Evolutionary conservation across 352 stramenopile genomes (phyloP), one percentile per base, ranked within the genome.

Genomic region (Aphanomyces stellatus): DNA sequence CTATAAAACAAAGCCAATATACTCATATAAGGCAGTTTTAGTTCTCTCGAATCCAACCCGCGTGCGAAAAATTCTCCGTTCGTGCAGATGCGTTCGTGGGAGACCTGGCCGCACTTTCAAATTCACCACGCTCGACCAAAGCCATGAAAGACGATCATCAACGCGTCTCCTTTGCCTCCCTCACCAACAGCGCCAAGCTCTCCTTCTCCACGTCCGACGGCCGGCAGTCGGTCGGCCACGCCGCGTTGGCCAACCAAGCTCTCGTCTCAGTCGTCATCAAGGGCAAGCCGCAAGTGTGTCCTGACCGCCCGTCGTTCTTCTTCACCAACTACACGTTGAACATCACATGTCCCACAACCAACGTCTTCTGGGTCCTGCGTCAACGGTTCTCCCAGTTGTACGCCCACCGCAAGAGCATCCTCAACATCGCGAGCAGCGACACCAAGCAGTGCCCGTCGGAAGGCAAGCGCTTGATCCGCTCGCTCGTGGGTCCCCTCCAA

Each of bases 321-420:
- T 67, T 51, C 34, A 67, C 60, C n/a, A 51, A 57, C 28, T 67
- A 67, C 43, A 60, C 33, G 6, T 57, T 67, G 43, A 37, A 60
- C 4, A 67, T 67, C 4, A 37, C n/a, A 6, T 67, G 28, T 11
- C 59, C 59, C 40, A 48, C 59, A 41, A 57, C 60, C 22, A 67
- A 67, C 27, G 49, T 60, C 28, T 42, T 60, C 8, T 67, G 60
- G 60, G 43, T 67, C 24, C 40, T 67, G 2, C 43, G 49, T 0
- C 60, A 60, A 22, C 60, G 60, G 2, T 67, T 43, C 27, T 67
- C 60, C 15, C 22, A 13, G 19, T 11, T 67, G 4, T 49, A 49
- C 25, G 37, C 24, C 19, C 24, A 41, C n/a, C 60, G 60, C 46
- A 19, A 56, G 33, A 13, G 7, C 2, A 35, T 67, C 30, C 34